Base-by-base conservation (phyloP, 768 basidiomycete genomes). In the Lactarius deliciosus region DNA sequence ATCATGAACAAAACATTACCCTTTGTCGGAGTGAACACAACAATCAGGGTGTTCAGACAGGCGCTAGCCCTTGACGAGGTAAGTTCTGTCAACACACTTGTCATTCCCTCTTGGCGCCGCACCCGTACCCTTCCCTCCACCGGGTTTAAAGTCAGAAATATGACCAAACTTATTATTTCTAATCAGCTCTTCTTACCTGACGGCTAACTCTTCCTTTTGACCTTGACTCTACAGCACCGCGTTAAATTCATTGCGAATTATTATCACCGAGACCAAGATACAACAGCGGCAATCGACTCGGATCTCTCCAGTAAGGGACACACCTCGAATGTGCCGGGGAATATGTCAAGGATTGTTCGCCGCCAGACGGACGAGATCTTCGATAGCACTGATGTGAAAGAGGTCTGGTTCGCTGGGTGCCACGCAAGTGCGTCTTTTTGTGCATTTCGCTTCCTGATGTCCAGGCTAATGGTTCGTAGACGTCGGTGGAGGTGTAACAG, bases 41-140 rank as follows among this genome's bases (percentile, higher is more conserved):
- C 81, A 16, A 87, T 93, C 73, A 86, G 81, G 77, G 83, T 81
- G 3, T 92, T 93, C 75, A 81, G 92, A 18, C 92, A 94, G 57
- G 92, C 91, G 0, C 78, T 92, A 25, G 79, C 91, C 11, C 82
- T 94, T 47, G 90, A 93, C 68, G 91, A 92, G 78, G 89, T 89
- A 68, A 61, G 79, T 72, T 5, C 54, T 25, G 28, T 11, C 16
- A 16, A 36, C 25, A 38, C 57, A 38, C 63, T 4, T 32, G 16
- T 38, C 22, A 6, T 15, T 28, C 20, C 5, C 28, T 58, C 7
- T 30, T 38, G 36, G 36, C 45, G 32, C 9, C 64, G 25, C 40
- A 10, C 30, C 9, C 6, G 36, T 57, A 5, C 40, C 36, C 63
- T 8, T 25, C 10, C 13, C 30, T 15, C 4, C 18, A 28, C 62